A percentile compares a stretch with the other conserved stretches of the same genome.
phyloP scores from a whole-genome alignment of 495 filamentous ascomycete genomes.

The Xylaria venustula region DNA sequence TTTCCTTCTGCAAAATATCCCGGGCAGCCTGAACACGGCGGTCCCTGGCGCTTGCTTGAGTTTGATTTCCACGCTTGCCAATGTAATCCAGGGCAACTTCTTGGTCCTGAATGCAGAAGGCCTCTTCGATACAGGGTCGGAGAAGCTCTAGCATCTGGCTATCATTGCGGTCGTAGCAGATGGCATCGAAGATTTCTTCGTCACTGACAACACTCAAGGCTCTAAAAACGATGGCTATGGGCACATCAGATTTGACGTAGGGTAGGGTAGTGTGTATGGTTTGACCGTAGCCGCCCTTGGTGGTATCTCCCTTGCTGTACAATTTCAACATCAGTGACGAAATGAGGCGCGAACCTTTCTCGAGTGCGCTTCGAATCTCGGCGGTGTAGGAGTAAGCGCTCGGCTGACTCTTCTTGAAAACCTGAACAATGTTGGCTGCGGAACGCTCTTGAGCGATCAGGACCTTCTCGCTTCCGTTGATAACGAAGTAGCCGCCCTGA shows the following conservation, averaged over 20 bases:
- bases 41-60: conserved; percentile 71
- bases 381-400: conserved; percentile 88
- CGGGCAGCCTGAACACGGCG: conserved; percentile 87
- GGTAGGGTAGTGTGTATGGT: conserved; percentile 87
- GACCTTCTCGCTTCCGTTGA: conserved; percentile 99
- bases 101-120: conserved; percentile 90
- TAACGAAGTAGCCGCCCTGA: conserved; percentile 97
- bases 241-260: conserved; percentile 90
- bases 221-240: conserved; percentile 91
- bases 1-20: conserved; percentile 95
- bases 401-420: conserved; percentile 92
- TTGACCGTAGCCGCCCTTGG: conserved; percentile 75
- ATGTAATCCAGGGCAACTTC: conserved; percentile 97
- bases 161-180: conserved; percentile 93
- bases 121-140: conserved; percentile 94
- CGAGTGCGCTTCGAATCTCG: conserved; percentile 92
- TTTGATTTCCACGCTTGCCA: conserved; percentile 77
- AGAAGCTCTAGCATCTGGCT: conserved; percentile 97
- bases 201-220: conserved; percentile 95
- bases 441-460: conserved; percentile 96
- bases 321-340: conserved; percentile 87
- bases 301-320: conserved; percentile 75
- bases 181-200: conserved; percentile 95
- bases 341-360: conserved; percentile 92
- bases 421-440: conserved; percentile 96